Evolutionary conservation across 2,329 filamentous ascomycete species (phyloP).

Genomic region (Leptographium wingfieldii): DNA sequence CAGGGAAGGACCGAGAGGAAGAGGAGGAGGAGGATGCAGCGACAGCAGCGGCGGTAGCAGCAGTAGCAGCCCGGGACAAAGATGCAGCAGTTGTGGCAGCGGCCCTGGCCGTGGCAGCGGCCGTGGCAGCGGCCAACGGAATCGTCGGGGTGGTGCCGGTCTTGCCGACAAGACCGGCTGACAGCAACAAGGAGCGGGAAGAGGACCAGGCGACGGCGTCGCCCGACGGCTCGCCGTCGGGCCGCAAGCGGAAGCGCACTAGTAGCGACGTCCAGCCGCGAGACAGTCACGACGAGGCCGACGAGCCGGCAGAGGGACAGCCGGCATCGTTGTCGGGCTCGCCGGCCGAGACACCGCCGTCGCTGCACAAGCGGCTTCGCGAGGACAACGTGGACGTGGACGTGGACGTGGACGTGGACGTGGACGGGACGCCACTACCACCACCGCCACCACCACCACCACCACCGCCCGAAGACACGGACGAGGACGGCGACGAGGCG

Average conservation of each 20-base stretch:
- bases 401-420: conserved; percentile 24
- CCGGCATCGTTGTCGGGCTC: conserved; percentile 26
- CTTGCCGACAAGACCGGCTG: neutral
- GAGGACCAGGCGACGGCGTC: conserved; percentile 16
- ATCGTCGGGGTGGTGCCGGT: neutral
- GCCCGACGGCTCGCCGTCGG: conserved; percentile 28
- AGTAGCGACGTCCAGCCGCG: neutral
- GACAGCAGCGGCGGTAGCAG: neutral
- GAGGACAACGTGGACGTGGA: conserved; percentile 26
- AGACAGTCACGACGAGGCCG: neutral
- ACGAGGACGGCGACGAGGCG: conserved; percentile 11
- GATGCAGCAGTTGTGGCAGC: too few relatives aligned
- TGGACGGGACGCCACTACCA: conserved; percentile 22
- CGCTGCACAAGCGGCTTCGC: conserved; percentile 41
- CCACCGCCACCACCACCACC: conserved; percentile 22
- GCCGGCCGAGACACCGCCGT: conserved; percentile 44
- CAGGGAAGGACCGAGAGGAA: too few relatives aligned
- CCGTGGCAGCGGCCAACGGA: neutral
- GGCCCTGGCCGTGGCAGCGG: neutral
- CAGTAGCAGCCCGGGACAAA: neutral
- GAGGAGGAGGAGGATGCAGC: too few relatives aligned
- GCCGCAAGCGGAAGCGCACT: conserved; percentile 54
- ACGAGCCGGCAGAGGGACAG: neutral
- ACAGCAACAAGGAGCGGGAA: too few relatives aligned
- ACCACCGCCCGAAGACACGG: conserved; percentile 4